Base-by-base conservation (phyloP, 176 grass and related monocot species). In the Cenchrus americanus region DNA sequence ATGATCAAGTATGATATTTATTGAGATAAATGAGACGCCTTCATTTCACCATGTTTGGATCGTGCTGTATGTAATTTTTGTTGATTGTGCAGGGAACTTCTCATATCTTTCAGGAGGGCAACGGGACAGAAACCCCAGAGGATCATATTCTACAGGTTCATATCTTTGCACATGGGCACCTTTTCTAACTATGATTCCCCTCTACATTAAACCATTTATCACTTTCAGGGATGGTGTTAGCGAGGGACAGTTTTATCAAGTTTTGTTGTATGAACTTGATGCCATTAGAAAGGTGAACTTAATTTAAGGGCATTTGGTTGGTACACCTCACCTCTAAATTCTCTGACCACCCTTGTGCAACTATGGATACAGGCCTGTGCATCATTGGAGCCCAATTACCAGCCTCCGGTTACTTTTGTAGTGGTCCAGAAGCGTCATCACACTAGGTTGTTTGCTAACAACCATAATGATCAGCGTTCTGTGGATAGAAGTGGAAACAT, bases 351-450 rank as follows among this genome's bases (percentile, higher is more conserved):
- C 18, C 22, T 54, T 84, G 18, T 14, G 79, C 32, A 62, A 80
- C 55, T 68, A 32, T 68, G 24, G 23, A 67, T 70, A 62, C 73
- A 99, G 97, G 97, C 97, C 1, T 99, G 97, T 79, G 89, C 89
- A 34, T 99, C 97, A 9, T 66, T 99, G 62, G 97, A 99, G 71
- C 77, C 93, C 21, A 94, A 99, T 71, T 99, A 96, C 80, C 97
- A 99, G 86, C 97, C 97, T 75, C 93, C 93, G 2, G 93, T 99
- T 69, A 99, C 97, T 69, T 99, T 96, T 74, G 85, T 99, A 5
- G 97, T 99, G 63, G 97, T 99, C 55, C 97, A 99, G 78, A 99
- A 99, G 84, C 91, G 97, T 23, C 97, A 96, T 81, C 97, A 99
- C 77, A 99, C 97, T 19, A 87, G 93, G 23, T 77, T 96, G 49